phyloP scores from a whole-genome alignment of 2,329 filamentous ascomycete genomes.

The Lachnellula hyalina region DNA sequence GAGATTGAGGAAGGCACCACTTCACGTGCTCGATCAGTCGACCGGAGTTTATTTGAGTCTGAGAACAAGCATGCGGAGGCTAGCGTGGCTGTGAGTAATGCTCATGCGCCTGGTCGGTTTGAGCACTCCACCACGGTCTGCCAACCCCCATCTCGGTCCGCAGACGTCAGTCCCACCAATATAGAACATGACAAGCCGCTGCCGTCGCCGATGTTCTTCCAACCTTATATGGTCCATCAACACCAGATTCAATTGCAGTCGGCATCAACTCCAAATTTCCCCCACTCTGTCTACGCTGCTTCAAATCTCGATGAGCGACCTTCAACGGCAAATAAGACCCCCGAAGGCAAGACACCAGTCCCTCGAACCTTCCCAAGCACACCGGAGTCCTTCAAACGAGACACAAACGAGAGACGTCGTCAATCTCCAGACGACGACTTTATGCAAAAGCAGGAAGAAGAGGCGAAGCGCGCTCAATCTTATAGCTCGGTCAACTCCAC shows the following conservation, averaged over 20 bases:
- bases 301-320: constrained; percentile 42
- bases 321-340: constrained; percentile 42
- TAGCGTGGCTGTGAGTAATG: constrained; percentile 57
- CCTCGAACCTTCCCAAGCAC: constrained; percentile 35
- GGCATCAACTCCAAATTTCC: constrained; percentile 25
- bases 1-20: constrained; percentile 43
- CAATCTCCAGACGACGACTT: constrained; percentile 42
- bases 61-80: constrained; percentile 60
- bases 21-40: constrained; percentile 56
- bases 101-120: constrained; percentile 53
- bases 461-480: constrained; percentile 23
- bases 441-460: constrained; percentile 17
- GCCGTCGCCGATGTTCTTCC: constrained; percentile 29
- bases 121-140: constrained; percentile 15
- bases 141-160: constrained; percentile 17
- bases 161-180: constrained; percentile 20
- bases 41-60: constrained; percentile 53
- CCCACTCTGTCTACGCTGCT: constrained; percentile 22
- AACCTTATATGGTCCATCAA: constrained; percentile 22
- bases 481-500: constrained; percentile 29
- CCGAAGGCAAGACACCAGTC: constrained; percentile 34
- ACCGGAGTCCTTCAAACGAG: constrained; percentile 36
- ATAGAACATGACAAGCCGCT: constrained; percentile 18
- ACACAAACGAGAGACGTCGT: constrained; percentile 28
- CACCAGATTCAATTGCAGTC: constrained; percentile 19